A percentile compares a stretch with the other conserved stretches of the same genome.
These are phyloP conservation scores for Fusarium setosum DNA, from an alignment of 2,329 filamentous ascomycete genomes.

Conservation along the genomic window DNA sequence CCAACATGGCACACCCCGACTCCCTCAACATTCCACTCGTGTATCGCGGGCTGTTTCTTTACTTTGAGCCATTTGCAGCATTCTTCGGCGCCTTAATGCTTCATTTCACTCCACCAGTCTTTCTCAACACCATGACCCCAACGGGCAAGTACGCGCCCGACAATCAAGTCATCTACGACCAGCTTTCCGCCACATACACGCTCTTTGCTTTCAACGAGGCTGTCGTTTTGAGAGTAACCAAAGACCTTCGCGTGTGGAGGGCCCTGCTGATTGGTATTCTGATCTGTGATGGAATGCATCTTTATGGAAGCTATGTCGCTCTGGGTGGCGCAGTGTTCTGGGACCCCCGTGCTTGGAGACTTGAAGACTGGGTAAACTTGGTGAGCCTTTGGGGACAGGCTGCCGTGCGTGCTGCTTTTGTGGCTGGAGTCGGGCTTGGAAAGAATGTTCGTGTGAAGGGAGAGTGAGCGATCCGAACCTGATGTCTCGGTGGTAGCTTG, in stretches of 20 bases:
- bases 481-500: neutral
- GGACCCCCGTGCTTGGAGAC: constrained; percentile 15
- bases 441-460: neutral
- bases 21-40: constrained; percentile 16
- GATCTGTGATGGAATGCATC: constrained; percentile 26
- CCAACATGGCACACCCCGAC: neutral
- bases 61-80: constrained; percentile 23
- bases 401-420: constrained; percentile 24
- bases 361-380: constrained; percentile 34
- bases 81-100: constrained; percentile 2
- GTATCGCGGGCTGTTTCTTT: constrained; percentile 28
- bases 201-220: constrained; percentile 36
- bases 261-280: constrained; percentile 13
- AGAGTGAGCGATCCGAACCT: neutral
- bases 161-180: constrained; percentile 29
- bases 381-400: constrained; percentile 31
- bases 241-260: constrained; percentile 25
- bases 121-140: constrained; percentile 27
- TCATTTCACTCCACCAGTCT: constrained; percentile 6
- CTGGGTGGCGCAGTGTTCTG: constrained; percentile 23
- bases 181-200: constrained; percentile 27
- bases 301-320: constrained; percentile 24
- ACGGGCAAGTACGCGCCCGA: constrained; percentile 23
- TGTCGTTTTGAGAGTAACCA: constrained; percentile 15
- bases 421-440: constrained; percentile 20